phyloP scores from a whole-genome alignment of 2,329 filamentous ascomycete genomes.

The Pseudopithomyces chartarum region DNA sequence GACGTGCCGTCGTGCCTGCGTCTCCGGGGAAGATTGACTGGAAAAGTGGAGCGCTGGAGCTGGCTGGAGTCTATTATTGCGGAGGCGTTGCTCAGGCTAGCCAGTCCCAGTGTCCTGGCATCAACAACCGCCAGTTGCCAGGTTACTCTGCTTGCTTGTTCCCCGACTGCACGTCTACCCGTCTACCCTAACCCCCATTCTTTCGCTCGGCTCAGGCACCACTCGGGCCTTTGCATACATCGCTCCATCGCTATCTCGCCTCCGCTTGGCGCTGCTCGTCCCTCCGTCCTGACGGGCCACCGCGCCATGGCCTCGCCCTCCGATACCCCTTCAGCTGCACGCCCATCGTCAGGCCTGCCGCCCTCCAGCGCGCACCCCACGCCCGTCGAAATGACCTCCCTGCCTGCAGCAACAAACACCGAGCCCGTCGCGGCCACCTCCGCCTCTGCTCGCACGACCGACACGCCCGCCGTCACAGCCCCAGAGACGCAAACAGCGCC shows the following conservation, averaged over 20 bases:
- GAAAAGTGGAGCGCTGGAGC: no score
- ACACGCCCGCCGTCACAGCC: slow-evolving; percentile 20
- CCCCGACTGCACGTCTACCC: no score
- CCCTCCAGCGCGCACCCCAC: slow-evolving; percentile 28
- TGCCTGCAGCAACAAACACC: slow-evolving; percentile 17
- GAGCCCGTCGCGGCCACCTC: slow-evolving; percentile 18
- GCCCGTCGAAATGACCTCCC: slow-evolving; percentile 42
- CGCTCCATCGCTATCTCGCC: slow-evolving; percentile 14
- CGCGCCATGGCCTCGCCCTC: slow-evolving; percentile 38
- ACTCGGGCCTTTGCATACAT: slow-evolving; percentile 2
- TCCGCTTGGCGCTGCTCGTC: slow-evolving; percentile 23
- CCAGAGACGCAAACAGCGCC: slow-evolving; percentile 15
- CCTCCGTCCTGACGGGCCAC: slow-evolving; percentile 21
- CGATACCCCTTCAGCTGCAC: slow-evolving; percentile 32
- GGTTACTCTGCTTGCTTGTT: no score
- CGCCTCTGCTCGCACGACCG: slow-evolving; percentile 20
- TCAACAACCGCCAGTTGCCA: no score
- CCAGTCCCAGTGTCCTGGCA: no score
- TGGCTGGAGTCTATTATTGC: no score
- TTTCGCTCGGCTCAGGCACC: no score
- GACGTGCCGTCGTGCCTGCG: no score
- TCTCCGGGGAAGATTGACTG: no score
- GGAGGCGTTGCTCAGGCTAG: no score
- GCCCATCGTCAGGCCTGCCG: slow-evolving; percentile 23
- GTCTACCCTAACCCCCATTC: no score